Evolutionary conservation across 2,329 filamentous ascomycete genomes (phyloP).

Genomic region (Colletotrichum sp.): DNA sequence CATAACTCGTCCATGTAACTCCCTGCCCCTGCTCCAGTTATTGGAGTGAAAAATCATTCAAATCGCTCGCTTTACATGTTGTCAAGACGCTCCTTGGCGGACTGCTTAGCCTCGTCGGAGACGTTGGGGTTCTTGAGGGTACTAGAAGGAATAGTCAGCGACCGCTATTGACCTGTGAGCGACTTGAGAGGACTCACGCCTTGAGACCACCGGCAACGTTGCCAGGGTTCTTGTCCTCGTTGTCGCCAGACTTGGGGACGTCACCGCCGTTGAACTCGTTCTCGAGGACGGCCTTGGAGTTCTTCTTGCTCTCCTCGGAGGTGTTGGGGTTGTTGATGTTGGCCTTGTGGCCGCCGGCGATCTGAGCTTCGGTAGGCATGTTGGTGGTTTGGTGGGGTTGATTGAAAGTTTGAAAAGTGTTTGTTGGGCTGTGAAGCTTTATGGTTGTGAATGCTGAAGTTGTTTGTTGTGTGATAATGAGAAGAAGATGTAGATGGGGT

Average conservation of each 20-base stretch:
- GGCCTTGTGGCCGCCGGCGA: conserved; percentile 64
- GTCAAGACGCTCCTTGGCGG: conserved; percentile 56
- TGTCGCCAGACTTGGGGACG: conserved; percentile 36
- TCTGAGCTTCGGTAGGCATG: conserved; percentile 55
- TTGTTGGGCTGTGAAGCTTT: not conserved
- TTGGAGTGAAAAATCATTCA: not conserved
- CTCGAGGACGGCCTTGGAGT: conserved; percentile 57
- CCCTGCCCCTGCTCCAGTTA: not conserved
- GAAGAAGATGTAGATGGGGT: not conserved
- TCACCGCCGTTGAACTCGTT: conserved; percentile 50
- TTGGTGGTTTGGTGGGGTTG: conserved; percentile 24
- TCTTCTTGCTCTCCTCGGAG: conserved; percentile 59
- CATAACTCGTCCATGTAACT: not conserved
- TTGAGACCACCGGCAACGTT: conserved; percentile 58
- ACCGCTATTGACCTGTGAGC: too few relatives aligned
- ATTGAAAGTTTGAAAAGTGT: not conserved
- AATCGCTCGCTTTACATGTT: conserved; percentile 33
- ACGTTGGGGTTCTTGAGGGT: conserved; percentile 62
- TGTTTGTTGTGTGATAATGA: not conserved
- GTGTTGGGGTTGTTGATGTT: conserved; percentile 62
- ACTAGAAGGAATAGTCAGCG: conserved; percentile 24
- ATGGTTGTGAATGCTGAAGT: not conserved
- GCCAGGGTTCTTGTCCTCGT: conserved; percentile 54
- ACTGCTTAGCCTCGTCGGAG: conserved; percentile 60
- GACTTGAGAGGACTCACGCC: conserved; percentile 41